A percentile compares a stretch with the other conserved stretches of the same genome.
Conservation (phyloP, 2,329 filamentous ascomycete species). For the Nemania sp. region DNA sequence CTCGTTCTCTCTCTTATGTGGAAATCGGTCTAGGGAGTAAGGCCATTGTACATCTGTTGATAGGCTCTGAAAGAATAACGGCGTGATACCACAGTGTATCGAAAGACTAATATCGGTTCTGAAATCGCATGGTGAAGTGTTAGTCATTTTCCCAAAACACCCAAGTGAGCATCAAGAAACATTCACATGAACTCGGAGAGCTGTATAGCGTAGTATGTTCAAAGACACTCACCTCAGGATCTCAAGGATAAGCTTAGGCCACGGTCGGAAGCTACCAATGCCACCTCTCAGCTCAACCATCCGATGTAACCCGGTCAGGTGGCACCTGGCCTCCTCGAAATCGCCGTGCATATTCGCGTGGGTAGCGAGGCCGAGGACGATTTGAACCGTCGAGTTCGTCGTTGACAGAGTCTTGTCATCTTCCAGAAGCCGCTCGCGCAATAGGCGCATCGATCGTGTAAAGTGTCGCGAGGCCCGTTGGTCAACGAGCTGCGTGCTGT, state of each 20-base stretch:
- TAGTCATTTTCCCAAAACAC: not conserved
- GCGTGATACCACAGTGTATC: not conserved
- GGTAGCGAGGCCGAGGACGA: not conserved
- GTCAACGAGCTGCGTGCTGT: not conserved
- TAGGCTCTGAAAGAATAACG: not conserved
- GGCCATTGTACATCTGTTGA: not conserved
- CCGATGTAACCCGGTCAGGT: not conserved
- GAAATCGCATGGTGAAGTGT: not conserved
- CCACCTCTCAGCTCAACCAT: conserved; percentile 4
- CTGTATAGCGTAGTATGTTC: not conserved
- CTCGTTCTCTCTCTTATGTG: not conserved
- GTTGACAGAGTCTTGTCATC: not conserved
- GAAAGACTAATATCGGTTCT: not conserved
- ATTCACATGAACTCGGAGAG: not conserved
- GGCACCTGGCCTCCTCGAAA: not conserved
- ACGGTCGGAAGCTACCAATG: not conserved
- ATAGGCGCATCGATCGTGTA: not conserved
- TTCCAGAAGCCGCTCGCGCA: not conserved
- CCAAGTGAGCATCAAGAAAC: too few relatives aligned
- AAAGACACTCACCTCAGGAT: not conserved
- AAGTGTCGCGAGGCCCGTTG: conserved; percentile 3
- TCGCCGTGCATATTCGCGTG: not conserved
- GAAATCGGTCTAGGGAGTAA: not conserved
- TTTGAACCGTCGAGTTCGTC: not conserved
- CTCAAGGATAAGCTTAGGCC: not conserved